Base-by-base conservation (phyloP, 495 filamentous ascomycete species). In the Xylaria telfairii region DNA sequence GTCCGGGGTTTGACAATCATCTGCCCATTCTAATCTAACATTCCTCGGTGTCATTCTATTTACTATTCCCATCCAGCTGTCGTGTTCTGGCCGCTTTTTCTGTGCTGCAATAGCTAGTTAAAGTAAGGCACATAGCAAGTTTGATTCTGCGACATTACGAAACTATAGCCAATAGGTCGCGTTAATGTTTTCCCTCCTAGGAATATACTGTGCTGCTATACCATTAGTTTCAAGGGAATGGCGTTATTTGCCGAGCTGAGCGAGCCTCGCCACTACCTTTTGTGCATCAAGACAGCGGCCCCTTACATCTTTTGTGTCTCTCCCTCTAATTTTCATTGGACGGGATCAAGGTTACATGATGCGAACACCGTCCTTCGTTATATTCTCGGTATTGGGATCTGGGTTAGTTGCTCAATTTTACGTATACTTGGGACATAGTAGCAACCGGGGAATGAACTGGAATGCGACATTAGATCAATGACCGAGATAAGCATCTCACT, bases 1-100 rank as follows among this genome's bases (percentile, higher is more conserved):
- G 47, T 54, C 64, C 62, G 64, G 63, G 64, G 64, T 66, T 66
- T 66, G 64, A 39, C 34, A 26, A 41, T 62, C n/a, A 54, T 34
- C 24, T 54, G 64, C 44, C 24, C 32, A 53, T 39, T 21, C 42
- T 9, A 41, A 54, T 19, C 47, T n/a, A 66, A 8, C 26, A 26
- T 24, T 34, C n/a, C 30, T 44, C 42, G 44, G 28, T 21, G 15
- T 37, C 28, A 15, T 47, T 7, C 60, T 24, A 17, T 61, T 61
- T 61, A 15, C 32, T 12, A 41, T 61, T 61, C 4, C 59, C n/a
- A 42, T n/a, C 12, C 37, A 51, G 62, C 46, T 30, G 44, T 65
- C 44, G 19, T 26, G 51, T 28, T 19, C 41, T 24, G 61, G 61
- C 61, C 1, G 34, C 0, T 44, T 30, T 30, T 4, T 19, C 61